These are phyloP conservation scores for Trichoderma atrobrunneum DNA, from an alignment of 2,329 filamentous ascomycete species.

Conservation along the genomic window DNA sequence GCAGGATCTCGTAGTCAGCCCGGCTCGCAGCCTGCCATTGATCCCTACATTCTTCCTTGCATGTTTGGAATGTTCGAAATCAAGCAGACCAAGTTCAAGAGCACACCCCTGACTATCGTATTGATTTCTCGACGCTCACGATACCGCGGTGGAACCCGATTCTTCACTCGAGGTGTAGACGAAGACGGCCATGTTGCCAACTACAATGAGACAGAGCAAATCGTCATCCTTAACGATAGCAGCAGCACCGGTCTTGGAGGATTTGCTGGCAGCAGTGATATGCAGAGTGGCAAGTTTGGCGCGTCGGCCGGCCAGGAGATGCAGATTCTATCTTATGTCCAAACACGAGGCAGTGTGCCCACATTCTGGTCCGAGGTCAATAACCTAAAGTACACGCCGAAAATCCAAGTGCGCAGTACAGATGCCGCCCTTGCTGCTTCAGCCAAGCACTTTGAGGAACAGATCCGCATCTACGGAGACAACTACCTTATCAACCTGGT, in stretches of 20 bases:
- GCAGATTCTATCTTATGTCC: slow-evolving; percentile 90
- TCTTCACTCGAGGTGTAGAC: slow-evolving; percentile 92
- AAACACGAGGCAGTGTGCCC: slow-evolving; percentile 93
- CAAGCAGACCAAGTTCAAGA: slow-evolving; percentile 79
- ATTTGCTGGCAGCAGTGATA: slow-evolving; percentile 72
- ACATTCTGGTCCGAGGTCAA: slow-evolving; percentile 97
- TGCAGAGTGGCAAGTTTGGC: slow-evolving; percentile 69
- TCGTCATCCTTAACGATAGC: slow-evolving; percentile 83
- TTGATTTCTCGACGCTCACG: slow-evolving; percentile 88
- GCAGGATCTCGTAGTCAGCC: slow-evolving; percentile 59
- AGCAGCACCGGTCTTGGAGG: slow-evolving; percentile 70
- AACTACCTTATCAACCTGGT: slow-evolving; percentile 97
- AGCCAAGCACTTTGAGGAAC: slow-evolving; percentile 85
- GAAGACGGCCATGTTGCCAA: slow-evolving; percentile 95
- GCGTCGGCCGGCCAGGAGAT: slow-evolving; percentile 65
- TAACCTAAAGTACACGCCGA: slow-evolving; percentile 85
- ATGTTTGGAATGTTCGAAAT: slow-evolving; percentile 97
- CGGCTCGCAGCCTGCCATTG: slow-evolving; percentile 70
- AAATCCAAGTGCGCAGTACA: slow-evolving; percentile 79
- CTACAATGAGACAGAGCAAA: slow-evolving; percentile 97
- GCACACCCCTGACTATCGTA: slow-evolving; percentile 76
- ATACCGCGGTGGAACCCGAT: slow-evolving; percentile 84
- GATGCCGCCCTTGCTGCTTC: slow-evolving; percentile 78
- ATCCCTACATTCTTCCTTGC: slow-evolving; percentile 91
- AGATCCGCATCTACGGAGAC: slow-evolving; percentile 89